These are phyloP conservation scores for Mycena sp. DNA, from an alignment of 1,284 basidiomycete species.

Conservation along the genomic window DNA sequence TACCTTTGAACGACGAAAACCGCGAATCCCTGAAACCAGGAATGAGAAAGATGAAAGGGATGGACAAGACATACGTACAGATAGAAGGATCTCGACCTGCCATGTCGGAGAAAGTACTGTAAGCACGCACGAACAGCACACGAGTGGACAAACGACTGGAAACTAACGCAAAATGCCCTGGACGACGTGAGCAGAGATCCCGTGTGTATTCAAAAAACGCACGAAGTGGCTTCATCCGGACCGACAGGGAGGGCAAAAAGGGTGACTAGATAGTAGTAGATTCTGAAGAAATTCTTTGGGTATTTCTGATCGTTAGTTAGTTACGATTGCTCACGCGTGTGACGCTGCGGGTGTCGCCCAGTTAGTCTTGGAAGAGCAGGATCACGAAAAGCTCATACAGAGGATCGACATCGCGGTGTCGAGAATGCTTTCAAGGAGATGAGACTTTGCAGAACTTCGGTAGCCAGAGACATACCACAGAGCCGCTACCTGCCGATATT, in stretches of 20 bases:
- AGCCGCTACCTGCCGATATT: background rate
- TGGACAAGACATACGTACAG: background rate
- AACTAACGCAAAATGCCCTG: constrained; percentile 4
- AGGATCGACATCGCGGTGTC: constrained; percentile 10
- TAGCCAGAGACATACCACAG: background rate
- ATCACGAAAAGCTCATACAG: background rate
- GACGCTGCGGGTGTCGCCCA: background rate
- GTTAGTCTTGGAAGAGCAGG: too few relatives aligned
- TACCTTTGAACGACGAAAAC: constrained; percentile 1
- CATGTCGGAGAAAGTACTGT: background rate
- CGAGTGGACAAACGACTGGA: too few relatives aligned
- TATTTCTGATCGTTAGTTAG: background rate
- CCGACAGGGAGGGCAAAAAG: constrained; percentile 2
- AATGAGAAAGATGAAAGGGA: too few relatives aligned
- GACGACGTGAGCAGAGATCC: background rate
- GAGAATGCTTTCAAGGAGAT: background rate
- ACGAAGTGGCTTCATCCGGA: constrained; percentile 1
- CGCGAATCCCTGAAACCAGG: background rate
- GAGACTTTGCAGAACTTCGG: background rate
- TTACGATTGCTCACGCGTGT: background rate
- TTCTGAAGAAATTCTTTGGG: background rate
- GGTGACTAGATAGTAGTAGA: constrained; percentile 6
- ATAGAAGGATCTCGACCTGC: constrained; percentile 3
- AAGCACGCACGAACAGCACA: background rate
- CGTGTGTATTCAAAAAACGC: background rate